Evolutionary conservation across 2,329 filamentous ascomycete genomes (phyloP), one percentile per base, ranked within the genome.

Genomic region (Hypoxylon sp.): DNA sequence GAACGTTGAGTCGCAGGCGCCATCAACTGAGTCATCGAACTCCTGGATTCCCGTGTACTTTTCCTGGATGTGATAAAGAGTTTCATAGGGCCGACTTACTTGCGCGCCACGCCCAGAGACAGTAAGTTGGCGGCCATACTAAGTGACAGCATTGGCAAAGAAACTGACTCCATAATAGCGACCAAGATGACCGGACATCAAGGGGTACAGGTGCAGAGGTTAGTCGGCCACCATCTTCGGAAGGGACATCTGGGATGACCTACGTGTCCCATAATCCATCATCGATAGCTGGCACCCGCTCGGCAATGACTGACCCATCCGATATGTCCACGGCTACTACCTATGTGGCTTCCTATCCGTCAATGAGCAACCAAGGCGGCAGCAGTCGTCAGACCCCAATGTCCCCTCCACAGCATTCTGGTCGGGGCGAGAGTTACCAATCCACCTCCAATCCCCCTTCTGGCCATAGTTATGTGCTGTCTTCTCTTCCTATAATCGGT

Each of bases 31-130:
- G 86, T 70, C 87, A 90, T 74, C 80, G 84, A 60, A 83, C 81
- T 54, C 85, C 88, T 25, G 80, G 81, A 45, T 82, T 83, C 70
- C 77, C 77, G 37, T 90, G 88, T 66, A 79, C 76, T 2, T 81
- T 83, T 60, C 80, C 82, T 14, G 83, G 84, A 39, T 90, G 88
- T 73, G 85, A 84, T 39, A 84, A 83, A 65, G 79, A 81, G 12
- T 90, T 90, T 67, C 83, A 88, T 68, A 83, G 88, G 57, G 81
- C 83, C 47, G 88, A 90, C 74, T 77, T 90, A 9, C 79, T 89
- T 16, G 81, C 84, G n/a, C 84, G 88, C 37, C 88, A 90, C 71
- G 75, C 81, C 61, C 80, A 81, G 66, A 79, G 81, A 78, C 84
- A 87, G 84, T 86, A 73, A 74, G 81, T 78, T 14, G 14, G n/a